Conservation (phyloP, 768 basidiomycete genomes). For the Lactarius trivialis region DNA sequence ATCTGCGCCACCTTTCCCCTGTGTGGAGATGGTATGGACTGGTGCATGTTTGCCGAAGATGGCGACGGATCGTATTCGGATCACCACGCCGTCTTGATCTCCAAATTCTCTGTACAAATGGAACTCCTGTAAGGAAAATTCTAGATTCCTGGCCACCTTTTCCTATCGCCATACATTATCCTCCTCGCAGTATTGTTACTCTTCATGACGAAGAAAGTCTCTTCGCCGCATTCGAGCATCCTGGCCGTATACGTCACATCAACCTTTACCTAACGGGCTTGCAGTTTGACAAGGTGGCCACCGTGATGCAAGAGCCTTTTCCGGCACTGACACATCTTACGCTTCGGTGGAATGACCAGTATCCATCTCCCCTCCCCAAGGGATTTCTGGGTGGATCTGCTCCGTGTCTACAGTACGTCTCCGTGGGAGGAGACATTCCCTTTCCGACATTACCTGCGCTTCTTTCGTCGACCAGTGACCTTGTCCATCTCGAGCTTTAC, state of each 20-base stretch:
- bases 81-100: constrained; percentile 3
- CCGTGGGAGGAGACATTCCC: not conserved
- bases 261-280: not conserved
- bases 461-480: not conserved
- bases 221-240: not conserved
- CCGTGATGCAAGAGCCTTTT: not conserved
- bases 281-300: not conserved
- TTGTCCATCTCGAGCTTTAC: not conserved
- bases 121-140: not conserved
- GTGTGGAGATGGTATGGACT: not conserved
- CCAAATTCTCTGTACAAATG: not conserved
- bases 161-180: not conserved
- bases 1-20: not conserved
- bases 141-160: not conserved
- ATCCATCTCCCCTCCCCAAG: not conserved
- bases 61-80: not conserved
- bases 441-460: not conserved
- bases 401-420: not conserved
- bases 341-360: too few species aligned
- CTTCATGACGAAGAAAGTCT: not conserved
- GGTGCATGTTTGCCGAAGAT: not conserved
- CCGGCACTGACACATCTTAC: not conserved
- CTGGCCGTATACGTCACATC: not conserved
- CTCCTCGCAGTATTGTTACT: not conserved
- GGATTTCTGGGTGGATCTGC: not conserved